A percentile compares a stretch with the other conserved stretches of the same genome.
Evolutionary conservation across 257 asterid genomes (phyloP).

Genomic region (Cordia subcordata): DNA sequence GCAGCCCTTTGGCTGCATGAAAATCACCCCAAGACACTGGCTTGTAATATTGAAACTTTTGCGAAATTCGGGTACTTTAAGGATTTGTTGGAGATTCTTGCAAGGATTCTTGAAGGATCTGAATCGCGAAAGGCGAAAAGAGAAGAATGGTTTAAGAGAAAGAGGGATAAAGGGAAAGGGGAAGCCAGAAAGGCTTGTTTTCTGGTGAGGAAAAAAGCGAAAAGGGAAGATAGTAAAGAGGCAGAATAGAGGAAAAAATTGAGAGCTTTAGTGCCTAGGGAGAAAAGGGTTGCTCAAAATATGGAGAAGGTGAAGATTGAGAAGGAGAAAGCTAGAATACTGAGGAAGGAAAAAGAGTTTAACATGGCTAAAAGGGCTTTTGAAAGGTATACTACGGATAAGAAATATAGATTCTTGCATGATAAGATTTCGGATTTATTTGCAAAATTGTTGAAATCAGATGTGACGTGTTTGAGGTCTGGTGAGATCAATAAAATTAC

Average conservation of each 20-base stretch:
- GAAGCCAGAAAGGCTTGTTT: neutral
- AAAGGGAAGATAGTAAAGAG: too few species aligned
- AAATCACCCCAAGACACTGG: constrained; percentile 18
- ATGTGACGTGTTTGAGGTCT: constrained; percentile 8
- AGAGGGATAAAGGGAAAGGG: constrained; percentile 1
- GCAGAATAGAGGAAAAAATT: too few species aligned
- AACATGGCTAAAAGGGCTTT: constrained; percentile 8
- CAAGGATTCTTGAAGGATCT: constrained; percentile 25
- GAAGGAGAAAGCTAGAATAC: constrained; percentile 1
- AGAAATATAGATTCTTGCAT: constrained; percentile 13
- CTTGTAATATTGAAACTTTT: constrained; percentile 16
- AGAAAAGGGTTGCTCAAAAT: too few species aligned
- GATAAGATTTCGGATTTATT: constrained; percentile 9
- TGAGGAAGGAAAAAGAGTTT: constrained; percentile 9
- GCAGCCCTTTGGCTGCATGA: constrained; percentile 19
- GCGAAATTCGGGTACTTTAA: constrained; percentile 27
- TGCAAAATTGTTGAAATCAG: constrained; percentile 4
- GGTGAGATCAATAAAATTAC: constrained; percentile 3
- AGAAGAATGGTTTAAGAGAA: neutral
- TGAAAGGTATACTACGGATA: constrained; percentile 2
- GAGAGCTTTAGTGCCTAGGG: neutral
- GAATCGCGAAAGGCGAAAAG: constrained; percentile 9
- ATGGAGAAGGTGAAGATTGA: neutral
- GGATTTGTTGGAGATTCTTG: constrained; percentile 28
- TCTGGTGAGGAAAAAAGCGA: too few species aligned